Evolutionary conservation across 1,284 basidiomycete species (phyloP).

Genomic region (Marasmius fiardii): DNA sequence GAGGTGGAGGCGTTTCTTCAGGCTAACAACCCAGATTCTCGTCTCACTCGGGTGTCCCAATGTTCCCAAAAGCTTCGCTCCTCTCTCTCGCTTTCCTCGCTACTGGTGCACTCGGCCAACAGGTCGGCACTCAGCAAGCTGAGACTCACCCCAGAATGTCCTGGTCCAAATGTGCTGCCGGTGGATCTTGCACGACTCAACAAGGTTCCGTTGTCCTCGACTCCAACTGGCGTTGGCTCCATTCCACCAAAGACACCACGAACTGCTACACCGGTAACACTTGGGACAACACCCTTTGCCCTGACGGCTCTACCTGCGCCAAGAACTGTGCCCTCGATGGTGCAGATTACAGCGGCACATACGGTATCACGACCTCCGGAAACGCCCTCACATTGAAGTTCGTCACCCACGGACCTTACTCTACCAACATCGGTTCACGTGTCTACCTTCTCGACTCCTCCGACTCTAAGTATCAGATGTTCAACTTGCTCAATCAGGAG

Average conservation of each 20-base stretch:
- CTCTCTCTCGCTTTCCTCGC: conserved; percentile 12
- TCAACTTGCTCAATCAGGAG: conserved; percentile 46
- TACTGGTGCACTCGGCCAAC: conserved; percentile 10
- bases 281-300: conserved; percentile 47
- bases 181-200: conserved; percentile 35
- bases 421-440: conserved; percentile 46
- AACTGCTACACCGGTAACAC: conserved; percentile 58
- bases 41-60: neutral
- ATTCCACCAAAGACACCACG: conserved; percentile 37
- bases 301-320: conserved; percentile 43
- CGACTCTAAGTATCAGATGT: conserved; percentile 44
- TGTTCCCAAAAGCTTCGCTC: conserved; percentile 12
- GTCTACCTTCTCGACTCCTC: conserved; percentile 43
- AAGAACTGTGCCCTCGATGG: conserved; percentile 57
- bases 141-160: conserved; percentile 35
- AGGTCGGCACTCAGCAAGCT: conserved; percentile 11
- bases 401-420: conserved; percentile 32
- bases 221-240: conserved; percentile 51
- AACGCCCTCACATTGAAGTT: conserved; percentile 50
- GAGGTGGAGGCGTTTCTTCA: neutral
- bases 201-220: conserved; percentile 40
- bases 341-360: conserved; percentile 48
- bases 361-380: conserved; percentile 42
- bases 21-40: neutral
- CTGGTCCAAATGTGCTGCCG: conserved; percentile 35